A percentile compares a stretch with the other conserved stretches of the same genome.
These are phyloP conservation scores for Fusarium buharicum DNA, from an alignment of 2,329 filamentous ascomycete genomes.

Conservation along the genomic window DNA sequence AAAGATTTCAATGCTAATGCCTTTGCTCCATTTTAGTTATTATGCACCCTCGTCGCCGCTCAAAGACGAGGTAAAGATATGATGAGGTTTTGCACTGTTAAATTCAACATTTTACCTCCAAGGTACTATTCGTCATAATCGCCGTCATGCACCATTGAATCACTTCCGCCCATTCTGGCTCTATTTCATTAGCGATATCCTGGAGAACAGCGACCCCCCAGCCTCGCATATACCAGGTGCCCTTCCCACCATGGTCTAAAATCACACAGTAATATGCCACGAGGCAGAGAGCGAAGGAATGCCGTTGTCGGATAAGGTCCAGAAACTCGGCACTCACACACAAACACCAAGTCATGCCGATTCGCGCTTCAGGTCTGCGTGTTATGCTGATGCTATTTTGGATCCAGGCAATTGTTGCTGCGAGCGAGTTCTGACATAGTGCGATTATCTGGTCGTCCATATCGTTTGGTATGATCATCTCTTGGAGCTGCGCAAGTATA, in stretches of 20 bases:
- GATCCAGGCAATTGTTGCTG: constrained; percentile 9
- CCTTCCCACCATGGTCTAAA: constrained; percentile 16
- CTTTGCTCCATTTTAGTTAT: too few relatives aligned
- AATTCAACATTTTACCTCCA: too few relatives aligned
- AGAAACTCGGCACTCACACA: constrained; percentile 26
- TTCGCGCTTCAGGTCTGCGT: constrained; percentile 1
- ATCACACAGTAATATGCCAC: constrained; percentile 34
- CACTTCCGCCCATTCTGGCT: constrained; percentile 3
- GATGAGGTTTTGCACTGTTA: too few relatives aligned
- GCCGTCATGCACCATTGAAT: constrained; percentile 31
- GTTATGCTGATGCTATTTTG: constrained; percentile 1
- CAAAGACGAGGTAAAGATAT: too few relatives aligned
- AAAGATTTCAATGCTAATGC: too few relatives aligned
- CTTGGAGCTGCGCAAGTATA: constrained; percentile 17
- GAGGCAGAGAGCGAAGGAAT: constrained; percentile 25
- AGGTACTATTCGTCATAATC: constrained; percentile 1
- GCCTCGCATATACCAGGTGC: constrained; percentile 28
- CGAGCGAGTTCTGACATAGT: constrained; percentile 17
- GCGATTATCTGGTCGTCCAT: not conserved
- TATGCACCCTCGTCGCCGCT: too few relatives aligned
- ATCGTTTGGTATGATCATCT: constrained; percentile 13
- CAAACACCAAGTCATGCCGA: constrained; percentile 29
- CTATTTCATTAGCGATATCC: constrained; percentile 16
- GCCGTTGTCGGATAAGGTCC: constrained; percentile 27
- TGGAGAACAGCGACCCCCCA: constrained; percentile 24